A percentile compares a stretch with the other conserved stretches of the same genome.
These are phyloP conservation scores for Ustilago trichophora DNA, from an alignment of 1,284 basidiomycete genomes.

Conservation along the genomic window DNA sequence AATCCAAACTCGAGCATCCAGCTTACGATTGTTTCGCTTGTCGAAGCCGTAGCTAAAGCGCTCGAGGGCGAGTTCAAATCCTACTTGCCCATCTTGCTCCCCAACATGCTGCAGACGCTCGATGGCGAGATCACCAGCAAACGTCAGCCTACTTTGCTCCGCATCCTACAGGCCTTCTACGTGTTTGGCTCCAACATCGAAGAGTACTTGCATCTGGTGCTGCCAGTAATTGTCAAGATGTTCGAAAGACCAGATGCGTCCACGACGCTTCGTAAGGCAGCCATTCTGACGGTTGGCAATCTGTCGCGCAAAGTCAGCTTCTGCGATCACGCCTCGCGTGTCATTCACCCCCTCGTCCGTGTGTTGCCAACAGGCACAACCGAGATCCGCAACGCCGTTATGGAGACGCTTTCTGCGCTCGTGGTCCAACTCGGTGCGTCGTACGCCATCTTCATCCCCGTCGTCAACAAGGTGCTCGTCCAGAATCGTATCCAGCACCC, in stretches of 20 bases:
- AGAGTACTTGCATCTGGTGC: conserved; percentile 95
- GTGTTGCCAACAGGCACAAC: conserved; percentile 80
- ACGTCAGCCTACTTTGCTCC: conserved; percentile 78
- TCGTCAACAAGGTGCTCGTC: conserved; percentile 88
- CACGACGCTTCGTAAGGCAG: conserved; percentile 81
- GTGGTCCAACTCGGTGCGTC: conserved; percentile 93
- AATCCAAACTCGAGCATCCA: conserved; percentile 77
- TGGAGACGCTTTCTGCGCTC: conserved; percentile 92
- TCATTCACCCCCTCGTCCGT: conserved; percentile 93
- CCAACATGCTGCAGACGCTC: conserved; percentile 86
- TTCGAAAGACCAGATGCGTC: conserved; percentile 86
- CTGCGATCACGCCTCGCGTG: conserved; percentile 96
- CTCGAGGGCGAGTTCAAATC: conserved; percentile 98
- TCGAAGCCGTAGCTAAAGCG: conserved; percentile 91
- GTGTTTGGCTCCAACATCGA: conserved; percentile 97
- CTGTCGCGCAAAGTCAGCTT: conserved; percentile 95
- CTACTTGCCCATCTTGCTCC: conserved; percentile 90
- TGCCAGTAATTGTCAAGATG: conserved; percentile 91
- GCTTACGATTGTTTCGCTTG: conserved; percentile 88
- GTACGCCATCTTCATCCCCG: conserved; percentile 96
- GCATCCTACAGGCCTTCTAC: conserved; percentile 89
- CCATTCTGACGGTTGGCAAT: conserved; percentile 89
- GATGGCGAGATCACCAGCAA: conserved; percentile 62
- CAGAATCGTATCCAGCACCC: conserved; percentile 83
- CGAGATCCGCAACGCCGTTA: conserved; percentile 84